phyloP scores from a whole-genome alignment of 1,284 basidiomycete genomes.

The Schizophyllum commune region DNA sequence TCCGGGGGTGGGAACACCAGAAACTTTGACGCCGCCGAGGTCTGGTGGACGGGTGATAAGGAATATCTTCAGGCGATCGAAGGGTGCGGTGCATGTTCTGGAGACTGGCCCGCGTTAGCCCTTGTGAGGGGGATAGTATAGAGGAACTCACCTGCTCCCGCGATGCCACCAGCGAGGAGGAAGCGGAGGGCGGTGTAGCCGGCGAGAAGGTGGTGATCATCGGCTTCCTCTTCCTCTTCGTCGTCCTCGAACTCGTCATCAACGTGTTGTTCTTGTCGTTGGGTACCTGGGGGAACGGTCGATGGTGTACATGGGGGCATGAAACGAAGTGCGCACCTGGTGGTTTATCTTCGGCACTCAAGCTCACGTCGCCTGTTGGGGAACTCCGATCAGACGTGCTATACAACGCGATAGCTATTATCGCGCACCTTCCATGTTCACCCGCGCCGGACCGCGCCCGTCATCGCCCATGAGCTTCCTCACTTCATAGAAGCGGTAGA shows the following conservation, averaged over 20 bases:
- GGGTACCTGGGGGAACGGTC: slow-evolving; percentile 20
- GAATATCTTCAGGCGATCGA: slow-evolving; percentile 96
- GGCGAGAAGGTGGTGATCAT: slow-evolving; percentile 57
- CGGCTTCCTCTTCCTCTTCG: slow-evolving; percentile 51
- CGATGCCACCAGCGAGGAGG: slow-evolving; percentile 88
- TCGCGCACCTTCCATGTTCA: slow-evolving; percentile 78
- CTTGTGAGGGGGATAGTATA: slow-evolving; percentile 2
- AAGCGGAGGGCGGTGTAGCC: slow-evolving; percentile 80
- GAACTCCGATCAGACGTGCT: slow-evolving; percentile 5
- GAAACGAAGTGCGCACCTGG: slow-evolving; percentile 22
- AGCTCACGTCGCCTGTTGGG: slow-evolving; percentile 60
- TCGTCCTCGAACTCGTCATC: slow-evolving; percentile 33
- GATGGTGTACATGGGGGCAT: slow-evolving; percentile 5
- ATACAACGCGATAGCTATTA: background rate
- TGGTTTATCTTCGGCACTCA: slow-evolving; percentile 63
- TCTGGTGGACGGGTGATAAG: slow-evolving; percentile 83
- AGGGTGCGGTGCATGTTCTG: slow-evolving; percentile 93
- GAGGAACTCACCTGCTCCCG: slow-evolving; percentile 71
- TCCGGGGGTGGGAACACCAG: slow-evolving; percentile 29
- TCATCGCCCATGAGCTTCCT: slow-evolving; percentile 69
- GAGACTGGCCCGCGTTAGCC: slow-evolving; percentile 54
- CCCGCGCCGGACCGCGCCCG: slow-evolving; percentile 67
- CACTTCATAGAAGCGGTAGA: slow-evolving; percentile 82
- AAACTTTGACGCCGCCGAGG: slow-evolving; percentile 44
- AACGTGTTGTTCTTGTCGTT: slow-evolving; percentile 33